Evolutionary conservation across 2,329 filamentous ascomycete species (phyloP), one percentile per base, ranked within the genome.

Genomic region (Rhinocladiella mackenziei): DNA sequence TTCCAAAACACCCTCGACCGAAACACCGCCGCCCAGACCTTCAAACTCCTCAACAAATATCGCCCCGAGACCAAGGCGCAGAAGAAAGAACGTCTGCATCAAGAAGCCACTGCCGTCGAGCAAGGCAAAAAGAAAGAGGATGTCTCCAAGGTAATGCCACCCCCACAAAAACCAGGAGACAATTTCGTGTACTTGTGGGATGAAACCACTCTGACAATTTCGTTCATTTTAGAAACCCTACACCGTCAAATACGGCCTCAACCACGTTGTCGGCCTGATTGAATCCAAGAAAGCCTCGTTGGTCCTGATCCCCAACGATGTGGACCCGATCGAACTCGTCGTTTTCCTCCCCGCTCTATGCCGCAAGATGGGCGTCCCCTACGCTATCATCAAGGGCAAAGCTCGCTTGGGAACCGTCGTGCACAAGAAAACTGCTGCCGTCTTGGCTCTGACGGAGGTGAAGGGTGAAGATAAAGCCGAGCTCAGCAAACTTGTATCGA

Each of bases 61-160:
- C 89, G 91, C 65, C 92, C 92, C 60, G 92, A 98, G 82, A 94
- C 87, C 73, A 97, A 96, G 84, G 77, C 79, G 63, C 91, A 97
- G 84, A 98, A 98, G 88, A 98, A 97, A 84, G 94, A 98, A 80
- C 89, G 92, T 76, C 80, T 98, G 58, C 82, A 86, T 71, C 89
- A 95, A 81, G 92, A 98, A 82, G 92, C 94, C 58, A 95, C 89
- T 63, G 94, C 92, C 65, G 82, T 98, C 71, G 83, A 89, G 71
- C 89, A 97, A 74, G 92, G 94, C 73, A 96, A 97, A 86, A 98
- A 97, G 86, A 97, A 97, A 86, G 94, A 98, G 81, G 89, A 95
- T 65, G 91, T 94, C 70, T 87, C 81, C 85, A 97, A 97, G 88
- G 50, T 53, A 47, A n/a, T n/a, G n/a, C n/a, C n/a, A n/a, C n/a